These are phyloP conservation scores for Coniochaeta sp. DNA, from an alignment of 2,329 filamentous ascomycete genomes.

Conservation along the genomic window DNA sequence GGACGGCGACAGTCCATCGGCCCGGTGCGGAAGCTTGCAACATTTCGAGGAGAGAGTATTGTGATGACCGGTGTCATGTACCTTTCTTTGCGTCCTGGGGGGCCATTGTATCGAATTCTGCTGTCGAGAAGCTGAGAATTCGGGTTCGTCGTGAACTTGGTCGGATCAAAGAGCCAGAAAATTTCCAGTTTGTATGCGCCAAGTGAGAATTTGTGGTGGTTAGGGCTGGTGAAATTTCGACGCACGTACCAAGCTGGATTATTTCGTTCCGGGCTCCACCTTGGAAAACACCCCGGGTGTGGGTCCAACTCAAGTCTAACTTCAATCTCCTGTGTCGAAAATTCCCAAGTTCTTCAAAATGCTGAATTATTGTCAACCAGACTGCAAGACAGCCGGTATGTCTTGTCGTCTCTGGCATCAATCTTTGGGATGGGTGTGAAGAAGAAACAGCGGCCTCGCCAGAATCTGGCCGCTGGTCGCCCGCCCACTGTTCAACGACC, in stretches of 20 bases:
- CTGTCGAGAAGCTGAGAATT: constrained; percentile 11
- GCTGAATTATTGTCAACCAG: background rate
- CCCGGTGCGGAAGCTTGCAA: constrained; percentile 4
- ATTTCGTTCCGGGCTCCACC: background rate
- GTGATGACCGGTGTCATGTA: constrained; percentile 16
- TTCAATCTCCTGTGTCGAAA: constrained; percentile 3
- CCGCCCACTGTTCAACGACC: constrained; percentile 45
- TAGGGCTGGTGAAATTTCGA: constrained; percentile 8
- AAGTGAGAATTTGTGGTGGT: constrained; percentile 7
- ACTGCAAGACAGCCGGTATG: background rate
- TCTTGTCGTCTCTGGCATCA: background rate
- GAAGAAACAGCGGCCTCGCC: constrained; percentile 27
- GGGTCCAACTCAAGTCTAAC: background rate
- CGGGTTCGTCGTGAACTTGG: constrained; percentile 3
- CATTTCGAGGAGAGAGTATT: constrained; percentile 7
- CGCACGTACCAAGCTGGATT: constrained; percentile 3
- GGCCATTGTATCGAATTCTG: constrained; percentile 24
- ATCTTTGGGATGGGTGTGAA: constrained; percentile 37
- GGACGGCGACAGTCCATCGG: constrained; percentile 9
- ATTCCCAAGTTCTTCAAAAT: background rate
- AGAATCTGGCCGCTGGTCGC: constrained; percentile 44
- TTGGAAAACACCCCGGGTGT: background rate
- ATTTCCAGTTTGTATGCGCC: background rate
- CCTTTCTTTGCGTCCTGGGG: constrained; percentile 32
- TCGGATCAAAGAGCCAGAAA: background rate